Evolutionary conservation across 2,329 filamentous ascomycete species (phyloP).

Genomic region (Fusarium poae): DNA sequence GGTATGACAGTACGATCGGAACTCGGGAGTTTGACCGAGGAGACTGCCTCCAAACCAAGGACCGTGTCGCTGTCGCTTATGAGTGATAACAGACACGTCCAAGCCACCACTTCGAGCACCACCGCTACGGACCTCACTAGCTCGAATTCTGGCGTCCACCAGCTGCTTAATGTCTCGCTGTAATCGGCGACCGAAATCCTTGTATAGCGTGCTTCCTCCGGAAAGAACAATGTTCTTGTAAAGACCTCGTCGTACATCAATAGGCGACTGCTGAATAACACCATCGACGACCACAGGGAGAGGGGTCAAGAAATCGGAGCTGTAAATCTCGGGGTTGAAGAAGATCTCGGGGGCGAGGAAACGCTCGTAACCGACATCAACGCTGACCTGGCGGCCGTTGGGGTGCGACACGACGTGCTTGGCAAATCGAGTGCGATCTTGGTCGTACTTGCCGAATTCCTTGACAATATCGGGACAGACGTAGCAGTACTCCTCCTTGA

Average conservation of each 20-base stretch:
- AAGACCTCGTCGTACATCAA: slow-evolving; percentile 94
- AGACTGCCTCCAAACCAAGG: slow-evolving; percentile 99
- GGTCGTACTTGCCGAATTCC: slow-evolving; percentile 94
- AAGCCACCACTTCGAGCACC: slow-evolving; percentile 93
- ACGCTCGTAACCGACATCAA: slow-evolving; percentile 97
- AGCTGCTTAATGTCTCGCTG: slow-evolving; percentile 97
- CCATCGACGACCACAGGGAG: slow-evolving; percentile 94
- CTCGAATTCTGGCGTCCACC: slow-evolving; percentile 91
- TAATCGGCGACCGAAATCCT: slow-evolving; percentile 95
- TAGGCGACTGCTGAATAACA: slow-evolving; percentile 97
- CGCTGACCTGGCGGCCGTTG: slow-evolving; percentile 84
- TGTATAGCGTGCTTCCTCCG: slow-evolving; percentile 96
- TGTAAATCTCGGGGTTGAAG: slow-evolving; percentile 99
- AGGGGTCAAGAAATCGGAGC: slow-evolving; percentile 96
- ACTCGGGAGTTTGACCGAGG: slow-evolving; percentile 96
- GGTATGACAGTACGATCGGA: slow-evolving; percentile 98
- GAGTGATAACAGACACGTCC: slow-evolving; percentile 96
- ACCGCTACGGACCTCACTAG: slow-evolving; percentile 90
- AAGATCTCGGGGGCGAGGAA: slow-evolving; percentile 99
- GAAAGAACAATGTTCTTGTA: slow-evolving; percentile 99
- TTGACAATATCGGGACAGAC: slow-evolving; percentile 99
- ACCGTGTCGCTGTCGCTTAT: slow-evolving; percentile 96
- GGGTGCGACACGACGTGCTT: slow-evolving; percentile 90
- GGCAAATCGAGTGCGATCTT: slow-evolving; percentile 89
- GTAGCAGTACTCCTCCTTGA: slow-evolving; percentile 99